Evolutionary conservation across 1,284 basidiomycete genomes (phyloP), one percentile per base, ranked within the genome.

Genomic region (Filobasidium uniguttulatum): DNA sequence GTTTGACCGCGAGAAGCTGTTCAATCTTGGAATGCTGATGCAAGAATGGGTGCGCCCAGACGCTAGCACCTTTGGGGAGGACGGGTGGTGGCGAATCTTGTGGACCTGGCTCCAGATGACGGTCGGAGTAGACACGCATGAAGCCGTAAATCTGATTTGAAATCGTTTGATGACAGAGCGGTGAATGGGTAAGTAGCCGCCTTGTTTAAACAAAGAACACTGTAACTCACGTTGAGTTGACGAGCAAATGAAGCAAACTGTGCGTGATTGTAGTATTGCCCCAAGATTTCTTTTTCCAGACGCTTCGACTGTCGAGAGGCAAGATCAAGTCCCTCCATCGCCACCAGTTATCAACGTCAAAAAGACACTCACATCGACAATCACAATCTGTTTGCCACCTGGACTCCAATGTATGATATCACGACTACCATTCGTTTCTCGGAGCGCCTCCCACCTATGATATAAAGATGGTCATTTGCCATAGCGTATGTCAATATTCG

Each of bases 331-430:
- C 20, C 4, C 17, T 29, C 22, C 15, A n/a, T 26, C 10, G 17
- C n/a, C 17, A 12, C 10, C 14, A 17, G 19, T 15, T 10, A 23
- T 3, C n/a, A 9, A 33, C 15, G 35, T 15, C 10, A 44, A 10
- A 3, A 9, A n/a, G 14, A 3, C 2, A 57, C 62, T 52, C 41
- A 67, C 65, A 45, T 64, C 58, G 4, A 64, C 64, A 17, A 67
- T 62, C 26, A 67, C 64, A 12, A 67, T 55, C 44, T 65, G 64
- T 19, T 50, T 55, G 8, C 59, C 59, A 46, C 66, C 63, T 0
- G 58, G 50, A 0, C 63, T 62, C 65, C 65, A 67, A 53, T 67
- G 66, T 20, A 67, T 63, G 17, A 62, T 54, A 14, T 66, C 61
- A 12, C 61, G 60, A 38, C 56, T 61, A 15, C 62, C 62, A 40